These are phyloP conservation scores for Emericellopsis cladophorae DNA, from an alignment of 2,329 filamentous ascomycete genomes.

Conservation along the genomic window DNA sequence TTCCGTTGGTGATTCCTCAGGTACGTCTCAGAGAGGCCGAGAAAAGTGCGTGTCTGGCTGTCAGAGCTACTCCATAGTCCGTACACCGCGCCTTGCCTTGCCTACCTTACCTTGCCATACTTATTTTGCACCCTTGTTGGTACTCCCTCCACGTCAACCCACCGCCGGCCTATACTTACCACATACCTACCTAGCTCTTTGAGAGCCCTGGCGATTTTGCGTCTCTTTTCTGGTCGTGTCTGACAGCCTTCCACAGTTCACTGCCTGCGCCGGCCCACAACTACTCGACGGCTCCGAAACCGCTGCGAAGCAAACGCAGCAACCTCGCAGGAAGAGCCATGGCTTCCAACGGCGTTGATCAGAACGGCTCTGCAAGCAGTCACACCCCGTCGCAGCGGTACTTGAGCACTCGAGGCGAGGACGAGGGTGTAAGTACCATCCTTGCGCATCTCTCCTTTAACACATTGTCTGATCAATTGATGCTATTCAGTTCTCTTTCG, in stretches of 20 bases:
- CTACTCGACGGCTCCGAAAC: neutral
- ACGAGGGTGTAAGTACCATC: constrained; percentile 29
- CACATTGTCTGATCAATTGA: neutral
- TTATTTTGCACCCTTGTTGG: too few relatives aligned
- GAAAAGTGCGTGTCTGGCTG: too few relatives aligned
- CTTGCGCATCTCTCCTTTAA: neutral
- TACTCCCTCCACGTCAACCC: too few relatives aligned
- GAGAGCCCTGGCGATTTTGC: neutral
- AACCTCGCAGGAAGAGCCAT: constrained; percentile 14
- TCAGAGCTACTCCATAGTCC: too few relatives aligned
- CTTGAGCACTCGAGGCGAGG: constrained; percentile 36
- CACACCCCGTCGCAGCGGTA: constrained; percentile 35
- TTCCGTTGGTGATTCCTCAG: neutral
- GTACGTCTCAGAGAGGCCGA: too few relatives aligned
- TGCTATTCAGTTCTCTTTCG: constrained; percentile 61
- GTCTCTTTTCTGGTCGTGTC: neutral
- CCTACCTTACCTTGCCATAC: too few relatives aligned
- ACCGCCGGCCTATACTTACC: neutral
- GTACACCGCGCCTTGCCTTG: too few relatives aligned
- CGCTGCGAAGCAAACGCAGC: neutral
- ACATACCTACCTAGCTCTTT: too few relatives aligned
- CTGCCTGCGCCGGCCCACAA: neutral
- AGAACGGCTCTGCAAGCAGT: constrained; percentile 20
- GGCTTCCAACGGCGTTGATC: constrained; percentile 13
- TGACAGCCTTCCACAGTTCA: neutral